Evolutionary conservation across 2,329 filamentous ascomycete species (phyloP).

Genomic region (Cadophora sp.): DNA sequence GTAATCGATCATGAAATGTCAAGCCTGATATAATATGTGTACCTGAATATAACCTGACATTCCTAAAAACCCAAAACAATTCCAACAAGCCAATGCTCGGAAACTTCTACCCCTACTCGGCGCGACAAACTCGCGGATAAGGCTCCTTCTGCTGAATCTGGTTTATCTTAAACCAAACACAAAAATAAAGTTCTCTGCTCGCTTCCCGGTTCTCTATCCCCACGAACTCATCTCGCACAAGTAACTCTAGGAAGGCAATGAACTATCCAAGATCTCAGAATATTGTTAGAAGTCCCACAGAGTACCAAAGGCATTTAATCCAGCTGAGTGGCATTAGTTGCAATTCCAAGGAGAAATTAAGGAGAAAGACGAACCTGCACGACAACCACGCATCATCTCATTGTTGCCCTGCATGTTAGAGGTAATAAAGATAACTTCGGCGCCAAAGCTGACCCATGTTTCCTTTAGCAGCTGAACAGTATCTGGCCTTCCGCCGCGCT

Average conservation of each 20-base stretch:
- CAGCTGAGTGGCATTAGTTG: constrained; percentile 39
- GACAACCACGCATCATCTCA: constrained; percentile 52
- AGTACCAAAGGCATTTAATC: constrained; percentile 49
- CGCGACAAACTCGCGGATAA: too few species aligned
- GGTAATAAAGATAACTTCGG: constrained; percentile 53
- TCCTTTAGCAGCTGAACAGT: constrained; percentile 48
- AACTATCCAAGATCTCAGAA: constrained; percentile 16
- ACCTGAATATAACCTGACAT: background rate
- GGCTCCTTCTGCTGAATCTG: background rate
- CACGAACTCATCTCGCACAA: constrained; percentile 6
- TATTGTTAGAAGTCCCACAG: constrained; percentile 48
- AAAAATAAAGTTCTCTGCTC: constrained; percentile 6
- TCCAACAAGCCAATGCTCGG: background rate
- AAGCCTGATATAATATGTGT: background rate
- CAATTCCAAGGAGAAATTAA: constrained; percentile 11
- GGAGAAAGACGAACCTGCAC: constrained; percentile 42
- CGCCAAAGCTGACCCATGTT: constrained; percentile 48
- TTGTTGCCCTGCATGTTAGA: constrained; percentile 50
- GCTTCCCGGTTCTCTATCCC: constrained; percentile 4
- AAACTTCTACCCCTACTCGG: too few species aligned
- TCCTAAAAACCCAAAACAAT: background rate
- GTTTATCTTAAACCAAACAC: constrained; percentile 11
- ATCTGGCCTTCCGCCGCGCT: constrained; percentile 49
- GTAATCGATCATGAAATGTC: constrained; percentile 12
- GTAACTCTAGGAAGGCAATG: constrained; percentile 23